These are phyloP conservation scores for Alternaria triticina DNA, from an alignment of 2,329 filamentous ascomycete species.

Conservation along the genomic window DNA sequence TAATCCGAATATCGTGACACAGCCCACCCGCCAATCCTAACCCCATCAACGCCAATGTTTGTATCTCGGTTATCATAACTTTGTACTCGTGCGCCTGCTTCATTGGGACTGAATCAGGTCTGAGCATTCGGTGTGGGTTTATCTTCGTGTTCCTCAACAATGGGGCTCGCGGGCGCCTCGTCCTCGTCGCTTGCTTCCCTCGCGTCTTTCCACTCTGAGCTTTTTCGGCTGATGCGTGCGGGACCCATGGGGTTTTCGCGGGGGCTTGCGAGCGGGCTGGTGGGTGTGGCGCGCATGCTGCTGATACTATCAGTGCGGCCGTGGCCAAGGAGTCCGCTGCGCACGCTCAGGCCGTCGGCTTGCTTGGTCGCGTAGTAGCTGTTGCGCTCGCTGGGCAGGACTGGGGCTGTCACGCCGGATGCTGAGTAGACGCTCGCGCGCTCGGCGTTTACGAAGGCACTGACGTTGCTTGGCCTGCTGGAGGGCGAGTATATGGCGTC, in stretches of 20 bases:
- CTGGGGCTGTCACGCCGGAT: conserved; percentile 66
- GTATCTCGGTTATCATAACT: background rate
- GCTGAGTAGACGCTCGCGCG: conserved; percentile 83
- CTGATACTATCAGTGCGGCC: conserved; percentile 81
- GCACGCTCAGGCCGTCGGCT: conserved; percentile 75
- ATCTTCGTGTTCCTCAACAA: conserved; percentile 15
- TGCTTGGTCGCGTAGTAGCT: conserved; percentile 73
- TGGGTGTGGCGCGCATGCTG: conserved; percentile 65
- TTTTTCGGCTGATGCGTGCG: conserved; percentile 40
- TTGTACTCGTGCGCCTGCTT: background rate
- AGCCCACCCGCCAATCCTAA: background rate
- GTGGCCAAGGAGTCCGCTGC: conserved; percentile 79
- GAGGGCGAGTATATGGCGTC: conserved; percentile 60
- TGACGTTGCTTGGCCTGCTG: conserved; percentile 58
- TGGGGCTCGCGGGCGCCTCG: conserved; percentile 23
- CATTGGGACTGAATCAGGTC: background rate
- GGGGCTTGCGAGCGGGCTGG: conserved; percentile 68
- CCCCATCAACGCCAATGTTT: background rate
- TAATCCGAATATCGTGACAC: conserved; percentile 7
- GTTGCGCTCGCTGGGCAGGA: conserved; percentile 75
- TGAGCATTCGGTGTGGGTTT: conserved; percentile 3
- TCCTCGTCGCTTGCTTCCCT: conserved; percentile 37
- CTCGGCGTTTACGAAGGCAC: conserved; percentile 65
- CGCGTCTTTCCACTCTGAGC: conserved; percentile 47
- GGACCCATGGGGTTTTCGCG: conserved; percentile 41